Base-by-base conservation (phyloP, 495 filamentous ascomycete genomes). In the Podospora conica region DNA sequence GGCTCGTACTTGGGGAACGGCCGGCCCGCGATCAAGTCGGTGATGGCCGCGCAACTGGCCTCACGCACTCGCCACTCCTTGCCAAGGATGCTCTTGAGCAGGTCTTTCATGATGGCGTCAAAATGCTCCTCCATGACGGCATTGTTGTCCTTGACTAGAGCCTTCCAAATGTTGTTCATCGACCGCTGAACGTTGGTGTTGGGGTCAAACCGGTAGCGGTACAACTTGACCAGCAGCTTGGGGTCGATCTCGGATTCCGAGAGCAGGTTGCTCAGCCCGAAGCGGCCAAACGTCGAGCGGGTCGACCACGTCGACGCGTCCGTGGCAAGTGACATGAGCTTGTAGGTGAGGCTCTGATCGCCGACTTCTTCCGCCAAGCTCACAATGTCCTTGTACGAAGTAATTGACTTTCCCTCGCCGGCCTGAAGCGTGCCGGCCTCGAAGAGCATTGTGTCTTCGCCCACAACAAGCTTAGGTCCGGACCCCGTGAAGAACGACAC, bases 121-220 rank as follows among this genome's bases (percentile, higher is more conserved):
- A 96, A 96, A 73, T 96, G 80, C 9, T 78, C 78, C 68, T 91
- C 86, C 59, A 96, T 81, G 21, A 90, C 89, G 9, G 83, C 82
- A 3, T 84, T 86, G 10, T 90, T 83, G 65, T 97, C 92, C 73
- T 92, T 95, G 63, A 98, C 91, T 31, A 98, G 75, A 0, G 94
- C 88, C 70, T 89, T 90, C 95, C 95, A 98, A 68, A 98, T 98
- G 63, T 94, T 91, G 66, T 95, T 92, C 95, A 98, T 98, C 5
- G 93, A 93, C 55, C 88, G 87, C 71, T 91, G 91, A 22, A 98
- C 95, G 73, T 92, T 93, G 5, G 88, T 85, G 73, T 96, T 97
- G 0, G 95, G 95, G 76, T 98, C 95, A 59, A 97, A 97, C 29
- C 91, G 82, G 79, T 97, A 98, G 31, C 95, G 86, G 75, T 90